phyloP scores from a whole-genome alignment of 352 stramenopile species.

The Pythium folliculosum region DNA sequence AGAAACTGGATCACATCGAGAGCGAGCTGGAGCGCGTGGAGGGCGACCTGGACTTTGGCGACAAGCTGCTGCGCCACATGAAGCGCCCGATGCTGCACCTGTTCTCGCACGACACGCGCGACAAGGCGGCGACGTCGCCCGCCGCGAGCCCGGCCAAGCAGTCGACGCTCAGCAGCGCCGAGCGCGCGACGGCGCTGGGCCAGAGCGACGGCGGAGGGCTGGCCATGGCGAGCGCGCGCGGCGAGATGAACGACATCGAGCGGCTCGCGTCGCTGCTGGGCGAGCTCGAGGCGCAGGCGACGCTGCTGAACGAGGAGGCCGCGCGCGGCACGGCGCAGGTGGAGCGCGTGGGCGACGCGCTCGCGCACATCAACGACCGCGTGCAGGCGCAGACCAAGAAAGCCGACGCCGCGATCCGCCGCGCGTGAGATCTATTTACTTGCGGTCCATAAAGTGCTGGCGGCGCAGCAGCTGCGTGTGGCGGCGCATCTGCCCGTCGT shows the following conservation, averaged over 20 bases:
- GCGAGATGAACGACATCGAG: constrained; percentile 57
- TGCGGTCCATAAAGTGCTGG: constrained; percentile 87
- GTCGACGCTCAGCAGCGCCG: constrained; percentile 5
- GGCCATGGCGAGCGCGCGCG: neutral
- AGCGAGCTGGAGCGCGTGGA: constrained; percentile 57
- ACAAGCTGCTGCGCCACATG: constrained; percentile 74
- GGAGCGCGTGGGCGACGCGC: constrained; percentile 64
- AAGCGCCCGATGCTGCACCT: constrained; percentile 70
- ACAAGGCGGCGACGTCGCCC: constrained; percentile 24
- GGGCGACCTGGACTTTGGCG: constrained; percentile 66
- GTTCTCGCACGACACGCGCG: constrained; percentile 49
- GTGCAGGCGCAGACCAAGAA: constrained; percentile 75
- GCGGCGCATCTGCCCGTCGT: constrained; percentile 65
- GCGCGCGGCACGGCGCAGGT: constrained; percentile 74
- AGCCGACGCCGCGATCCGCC: constrained; percentile 41
- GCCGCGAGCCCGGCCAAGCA: constrained; percentile 12
- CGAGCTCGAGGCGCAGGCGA: constrained; percentile 75
- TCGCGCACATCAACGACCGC: constrained; percentile 63
- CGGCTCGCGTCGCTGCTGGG: constrained; percentile 55
- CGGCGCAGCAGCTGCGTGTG: constrained; percentile 79
- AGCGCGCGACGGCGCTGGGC: constrained; percentile 22
- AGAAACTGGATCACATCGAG: constrained; percentile 77
- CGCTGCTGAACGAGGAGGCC: constrained; percentile 63
- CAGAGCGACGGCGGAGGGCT: neutral
- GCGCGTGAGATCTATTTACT: constrained; percentile 21